These are phyloP conservation scores for Colletotrichum caudatum DNA, from an alignment of 2,329 filamentous ascomycete genomes.

Conservation along the genomic window DNA sequence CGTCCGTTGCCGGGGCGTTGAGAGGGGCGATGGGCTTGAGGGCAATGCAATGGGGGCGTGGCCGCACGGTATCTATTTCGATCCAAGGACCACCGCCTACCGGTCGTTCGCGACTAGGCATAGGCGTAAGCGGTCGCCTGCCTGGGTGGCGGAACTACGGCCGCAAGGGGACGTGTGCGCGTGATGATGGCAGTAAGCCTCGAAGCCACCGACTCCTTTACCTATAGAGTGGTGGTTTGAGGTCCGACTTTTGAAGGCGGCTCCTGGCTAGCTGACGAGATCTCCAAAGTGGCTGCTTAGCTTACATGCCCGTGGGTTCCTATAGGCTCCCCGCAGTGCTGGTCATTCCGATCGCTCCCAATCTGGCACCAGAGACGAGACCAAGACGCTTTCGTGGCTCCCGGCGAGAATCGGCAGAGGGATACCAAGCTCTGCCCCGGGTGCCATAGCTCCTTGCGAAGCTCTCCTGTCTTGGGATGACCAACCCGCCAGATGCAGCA, in stretches of 20 bases:
- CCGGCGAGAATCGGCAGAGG: no score
- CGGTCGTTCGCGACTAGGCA: background rate
- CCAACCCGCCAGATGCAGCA: background rate
- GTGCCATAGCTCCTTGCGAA: slow-evolving; percentile 4
- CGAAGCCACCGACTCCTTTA: background rate
- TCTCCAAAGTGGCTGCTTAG: background rate
- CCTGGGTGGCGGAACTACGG: background rate
- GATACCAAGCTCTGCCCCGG: background rate
- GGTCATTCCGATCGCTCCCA: background rate
- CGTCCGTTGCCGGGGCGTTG: slow-evolving; percentile 16
- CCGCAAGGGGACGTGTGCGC: background rate
- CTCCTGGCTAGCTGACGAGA: background rate
- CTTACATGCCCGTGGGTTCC: background rate
- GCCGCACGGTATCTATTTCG: slow-evolving; percentile 18
- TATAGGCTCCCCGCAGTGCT: background rate
- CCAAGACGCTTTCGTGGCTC: background rate
- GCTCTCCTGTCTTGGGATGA: background rate
- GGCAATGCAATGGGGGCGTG: background rate
- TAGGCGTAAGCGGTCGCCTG: background rate
- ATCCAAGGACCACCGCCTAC: background rate
- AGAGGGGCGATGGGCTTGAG: no score
- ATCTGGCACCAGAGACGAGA: background rate
- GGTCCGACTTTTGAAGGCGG: background rate
- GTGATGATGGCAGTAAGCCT: no score
- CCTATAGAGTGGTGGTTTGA: no score